Evolutionary conservation across 306 rosid genomes (phyloP).

Genomic region (Dalbergia cultrata): DNA sequence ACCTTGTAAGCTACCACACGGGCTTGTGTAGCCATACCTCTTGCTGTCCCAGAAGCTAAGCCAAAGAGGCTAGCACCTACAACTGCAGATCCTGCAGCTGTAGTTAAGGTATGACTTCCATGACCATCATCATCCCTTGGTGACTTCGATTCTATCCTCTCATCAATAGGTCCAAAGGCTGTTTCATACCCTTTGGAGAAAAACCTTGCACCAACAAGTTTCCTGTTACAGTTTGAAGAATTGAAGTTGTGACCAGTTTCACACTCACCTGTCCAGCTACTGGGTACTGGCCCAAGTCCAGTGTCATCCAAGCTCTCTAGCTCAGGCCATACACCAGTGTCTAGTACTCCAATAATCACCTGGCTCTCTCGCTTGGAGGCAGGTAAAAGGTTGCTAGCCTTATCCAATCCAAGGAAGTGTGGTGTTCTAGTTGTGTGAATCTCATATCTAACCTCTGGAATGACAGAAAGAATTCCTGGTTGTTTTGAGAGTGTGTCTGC

Average conservation of each 20-base stretch:
- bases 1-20: conserved; percentile 83
- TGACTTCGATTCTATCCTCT: conserved; percentile 68
- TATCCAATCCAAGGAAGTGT: conserved; percentile 74
- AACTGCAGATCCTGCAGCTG: conserved; percentile 77
- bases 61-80: conserved; percentile 78
- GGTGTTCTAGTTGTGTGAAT: conserved; percentile 96
- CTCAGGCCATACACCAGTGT: conserved; percentile 96
- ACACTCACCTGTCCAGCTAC: conserved; percentile 83
- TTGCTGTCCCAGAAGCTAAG: conserved; percentile 82
- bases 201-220: conserved; percentile 84
- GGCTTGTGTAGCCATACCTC: conserved; percentile 88
- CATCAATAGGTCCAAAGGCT: conserved; percentile 64
- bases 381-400: conserved; percentile 49
- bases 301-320: conserved; percentile 70
- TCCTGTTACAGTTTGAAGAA: conserved; percentile 71
- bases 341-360: conserved; percentile 75
- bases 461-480: conserved; percentile 71
- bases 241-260: conserved; percentile 72
- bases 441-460: conserved; percentile 70
- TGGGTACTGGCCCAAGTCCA: conserved; percentile 66
- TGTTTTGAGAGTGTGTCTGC: conserved; percentile 65
- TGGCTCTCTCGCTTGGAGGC: conserved; percentile 50
- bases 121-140: conserved; percentile 92
- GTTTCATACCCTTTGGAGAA: conserved; percentile 83
- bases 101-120: conserved; percentile 88